Conservation (phyloP, 2,329 filamentous ascomycete genomes). For the Phialophora verrucosa region DNA sequence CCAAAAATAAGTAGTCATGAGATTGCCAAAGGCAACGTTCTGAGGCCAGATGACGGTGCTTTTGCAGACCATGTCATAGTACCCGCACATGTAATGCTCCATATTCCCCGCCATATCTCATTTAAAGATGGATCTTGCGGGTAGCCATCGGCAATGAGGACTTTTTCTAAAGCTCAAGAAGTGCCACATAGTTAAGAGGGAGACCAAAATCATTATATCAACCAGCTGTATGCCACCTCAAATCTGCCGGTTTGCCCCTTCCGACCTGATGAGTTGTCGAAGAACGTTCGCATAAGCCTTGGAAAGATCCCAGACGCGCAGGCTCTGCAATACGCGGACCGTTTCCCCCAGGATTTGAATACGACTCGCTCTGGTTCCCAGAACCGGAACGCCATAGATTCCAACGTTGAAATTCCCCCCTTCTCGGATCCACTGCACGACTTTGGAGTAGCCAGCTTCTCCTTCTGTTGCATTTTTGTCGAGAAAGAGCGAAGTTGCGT, state of each 20-base stretch:
- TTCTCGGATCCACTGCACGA: constrained; percentile 2
- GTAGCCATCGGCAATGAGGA: too few species aligned
- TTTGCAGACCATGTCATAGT: background rate
- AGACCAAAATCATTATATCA: too few species aligned
- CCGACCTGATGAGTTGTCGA: background rate
- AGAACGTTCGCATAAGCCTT: constrained; percentile 3
- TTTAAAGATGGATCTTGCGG: constrained; percentile 5
- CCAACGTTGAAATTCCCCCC: background rate
- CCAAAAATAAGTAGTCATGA: too few species aligned
- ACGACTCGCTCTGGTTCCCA: background rate
- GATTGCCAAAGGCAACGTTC: background rate
- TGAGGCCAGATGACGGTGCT: background rate
- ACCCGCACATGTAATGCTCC: background rate
- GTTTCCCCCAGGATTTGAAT: background rate
- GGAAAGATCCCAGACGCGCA: constrained; percentile 1
- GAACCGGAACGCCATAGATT: constrained; percentile 3
- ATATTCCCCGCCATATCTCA: background rate
- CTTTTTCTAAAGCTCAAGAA: too few species aligned
- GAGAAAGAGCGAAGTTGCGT: background rate
- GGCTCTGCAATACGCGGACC: background rate
- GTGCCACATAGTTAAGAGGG: too few species aligned
- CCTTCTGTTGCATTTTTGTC: background rate
- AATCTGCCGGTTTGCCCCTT: background rate
- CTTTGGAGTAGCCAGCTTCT: background rate
- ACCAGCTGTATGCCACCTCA: too few species aligned